A percentile compares a stretch with the other conserved stretches of the same genome.
Evolutionary conservation across 805 yeast species (phyloP).

Genomic region (Phaffomyces antillensis): DNA sequence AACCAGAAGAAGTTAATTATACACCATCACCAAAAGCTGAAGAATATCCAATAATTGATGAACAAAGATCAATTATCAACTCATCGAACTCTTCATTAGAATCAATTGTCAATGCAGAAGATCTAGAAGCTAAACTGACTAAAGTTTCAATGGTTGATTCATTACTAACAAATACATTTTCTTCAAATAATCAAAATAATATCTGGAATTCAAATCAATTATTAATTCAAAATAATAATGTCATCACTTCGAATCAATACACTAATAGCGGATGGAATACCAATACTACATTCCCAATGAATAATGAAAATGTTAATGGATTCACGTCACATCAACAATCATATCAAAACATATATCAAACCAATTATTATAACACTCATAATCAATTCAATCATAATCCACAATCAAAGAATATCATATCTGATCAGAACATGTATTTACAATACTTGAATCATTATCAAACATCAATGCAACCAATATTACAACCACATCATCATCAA

Average conservation of each 20-base stretch:
- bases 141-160: conserved; percentile 2
- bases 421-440: conserved; percentile 2
- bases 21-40: not conserved
- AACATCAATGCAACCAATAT: not conserved
- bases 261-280: not conserved
- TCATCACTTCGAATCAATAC: not conserved
- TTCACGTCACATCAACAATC: not conserved
- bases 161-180: not conserved
- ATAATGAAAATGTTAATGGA: no score
- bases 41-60: not conserved
- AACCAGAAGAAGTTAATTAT: no score
- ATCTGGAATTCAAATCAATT: conserved; percentile 1
- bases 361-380: not conserved
- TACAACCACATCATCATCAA: no score
- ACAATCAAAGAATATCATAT: not conserved
- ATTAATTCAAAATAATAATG: not conserved
- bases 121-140: conserved; percentile 7
- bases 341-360: not conserved
- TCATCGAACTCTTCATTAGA: not conserved
- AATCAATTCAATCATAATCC: not conserved
- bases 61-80: not conserved
- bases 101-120: conserved; percentile 5
- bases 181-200: not conserved
- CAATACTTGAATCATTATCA: conserved; percentile 5
- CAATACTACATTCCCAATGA: no score